Conservation (phyloP, 352 stramenopile species). For the Globisporangium polare region DNA sequence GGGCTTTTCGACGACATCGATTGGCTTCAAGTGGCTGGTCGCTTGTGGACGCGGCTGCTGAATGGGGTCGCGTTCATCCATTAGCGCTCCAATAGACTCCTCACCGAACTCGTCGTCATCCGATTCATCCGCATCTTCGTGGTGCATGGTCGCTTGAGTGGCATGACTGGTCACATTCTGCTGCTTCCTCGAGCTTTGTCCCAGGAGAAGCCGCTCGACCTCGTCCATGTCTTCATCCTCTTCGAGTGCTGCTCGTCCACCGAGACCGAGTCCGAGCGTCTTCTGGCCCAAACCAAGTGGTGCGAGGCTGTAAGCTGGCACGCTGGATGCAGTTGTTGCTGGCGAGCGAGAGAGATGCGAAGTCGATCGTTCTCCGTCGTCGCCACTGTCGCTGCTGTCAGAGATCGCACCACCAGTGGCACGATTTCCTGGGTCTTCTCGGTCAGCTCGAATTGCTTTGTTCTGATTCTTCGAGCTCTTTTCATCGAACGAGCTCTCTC, state of each 20-base stretch:
- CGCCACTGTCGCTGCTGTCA: constrained; percentile 6
- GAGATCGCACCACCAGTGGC: background rate
- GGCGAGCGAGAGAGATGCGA: background rate
- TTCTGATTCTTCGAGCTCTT: background rate
- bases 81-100: constrained; percentile 9
- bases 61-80: background rate
- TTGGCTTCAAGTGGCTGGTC: background rate
- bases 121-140: background rate
- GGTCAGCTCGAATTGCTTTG: background rate
- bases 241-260: background rate
- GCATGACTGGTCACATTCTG: background rate
- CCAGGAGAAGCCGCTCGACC: constrained; percentile 5
- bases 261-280: background rate
- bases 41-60: background rate
- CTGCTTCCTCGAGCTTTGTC: constrained; percentile 15
- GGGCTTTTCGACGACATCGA: background rate
- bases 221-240: constrained; percentile 17
- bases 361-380: background rate
- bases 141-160: background rate
- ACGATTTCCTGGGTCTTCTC: background rate
- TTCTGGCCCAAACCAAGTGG: background rate
- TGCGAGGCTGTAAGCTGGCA: background rate
- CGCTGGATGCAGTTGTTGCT: background rate
- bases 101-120: constrained; percentile 20
- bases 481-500: background rate